Evolutionary conservation across 495 filamentous ascomycete species (phyloP), one percentile per base, ranked within the genome.

Genomic region (Neurospora discreta): DNA sequence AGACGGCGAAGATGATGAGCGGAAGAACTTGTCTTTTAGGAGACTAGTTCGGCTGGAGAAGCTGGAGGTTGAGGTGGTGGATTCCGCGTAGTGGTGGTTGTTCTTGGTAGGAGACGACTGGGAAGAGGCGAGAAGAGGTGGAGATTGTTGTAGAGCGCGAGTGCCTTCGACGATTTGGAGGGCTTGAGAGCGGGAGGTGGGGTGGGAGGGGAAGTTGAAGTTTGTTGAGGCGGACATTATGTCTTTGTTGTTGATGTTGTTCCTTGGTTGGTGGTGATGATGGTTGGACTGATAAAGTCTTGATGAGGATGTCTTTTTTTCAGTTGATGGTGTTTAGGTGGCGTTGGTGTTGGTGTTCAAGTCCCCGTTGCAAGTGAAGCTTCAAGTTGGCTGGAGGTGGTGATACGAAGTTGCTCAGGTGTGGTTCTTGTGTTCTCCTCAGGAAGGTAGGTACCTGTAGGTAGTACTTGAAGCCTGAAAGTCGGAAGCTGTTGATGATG

Each of bases 11-110:
- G 60, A 68, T 10, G 58, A 40, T 8, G 38, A 20, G 42, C 40
- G 23, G 42, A 41, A 60, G 67, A 74, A 4, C 41, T 74, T 75
- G 30, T 70, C 67, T 71, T 77, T 79, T 58, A 75, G 73, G 11
- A 75, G 72, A 52, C 68, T n/a, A 9, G 73, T n/a, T 30, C 71
- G 73, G 72, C 72, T 75, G 33, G 75, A 75, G 65, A 75, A 69
- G 67, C 75, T 72, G 11, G 73, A 70, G 39, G 71, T 38, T 26
- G 44, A 73, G 36, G 69, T 69, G 65, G 33, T 52, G 30, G 58
- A 72, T 5, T 58, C 60, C 6, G 75, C 16, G 10, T 77, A 78
- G 60, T 75, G 3, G 3, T 36, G n/a, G n/a, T n/a, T 68, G 2
- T 33, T 77, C 52, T 16, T 68, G 13, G 65, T 36, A 9, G 13